Evolutionary conservation across 169 alveolate species (phyloP).

Genomic region (Theileria luwenshuni): DNA sequence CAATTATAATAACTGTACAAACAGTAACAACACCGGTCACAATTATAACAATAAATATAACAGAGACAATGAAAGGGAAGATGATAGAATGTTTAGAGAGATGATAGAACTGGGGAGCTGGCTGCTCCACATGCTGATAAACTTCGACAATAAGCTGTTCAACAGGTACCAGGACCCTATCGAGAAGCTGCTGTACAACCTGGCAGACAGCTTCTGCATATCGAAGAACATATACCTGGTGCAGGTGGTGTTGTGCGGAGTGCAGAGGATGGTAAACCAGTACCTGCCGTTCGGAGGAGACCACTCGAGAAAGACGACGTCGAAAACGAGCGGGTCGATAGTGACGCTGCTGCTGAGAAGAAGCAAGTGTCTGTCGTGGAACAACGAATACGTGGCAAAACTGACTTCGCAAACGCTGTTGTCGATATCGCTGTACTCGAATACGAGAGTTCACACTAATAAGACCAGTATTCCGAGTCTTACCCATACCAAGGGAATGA

Average conservation of each 20-base stretch:
- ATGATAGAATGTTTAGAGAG: not conserved
- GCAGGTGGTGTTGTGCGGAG: slow-evolving; percentile 38
- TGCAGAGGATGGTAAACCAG: slow-evolving; percentile 47
- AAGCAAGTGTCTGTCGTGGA: not conserved
- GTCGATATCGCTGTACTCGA: slow-evolving; percentile 32
- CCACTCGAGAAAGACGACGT: not conserved
- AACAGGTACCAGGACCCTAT: slow-evolving; percentile 45
- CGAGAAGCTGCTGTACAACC: slow-evolving; percentile 38
- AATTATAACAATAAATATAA: not conserved
- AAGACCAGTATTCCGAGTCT: not conserved
- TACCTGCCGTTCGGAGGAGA: slow-evolving; percentile 31
- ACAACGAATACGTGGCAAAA: slow-evolving; percentile 17
- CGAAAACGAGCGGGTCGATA: slow-evolving; percentile 33
- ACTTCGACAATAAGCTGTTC: slow-evolving; percentile 47
- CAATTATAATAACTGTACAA: not conserved
- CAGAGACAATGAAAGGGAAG: not conserved
- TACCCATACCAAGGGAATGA: not conserved
- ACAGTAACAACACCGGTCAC: not conserved
- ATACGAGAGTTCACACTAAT: not conserved
- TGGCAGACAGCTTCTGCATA: slow-evolving; percentile 31
- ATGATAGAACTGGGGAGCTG: slow-evolving; percentile 44
- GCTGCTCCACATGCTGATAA: slow-evolving; percentile 53
- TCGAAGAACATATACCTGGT: slow-evolving; percentile 31
- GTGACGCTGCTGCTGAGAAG: slow-evolving; percentile 32
- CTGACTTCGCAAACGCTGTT: slow-evolving; percentile 47